Base-by-base conservation (phyloP, 768 basidiomycete species). In the Rhodotorula diobovata region DNA sequence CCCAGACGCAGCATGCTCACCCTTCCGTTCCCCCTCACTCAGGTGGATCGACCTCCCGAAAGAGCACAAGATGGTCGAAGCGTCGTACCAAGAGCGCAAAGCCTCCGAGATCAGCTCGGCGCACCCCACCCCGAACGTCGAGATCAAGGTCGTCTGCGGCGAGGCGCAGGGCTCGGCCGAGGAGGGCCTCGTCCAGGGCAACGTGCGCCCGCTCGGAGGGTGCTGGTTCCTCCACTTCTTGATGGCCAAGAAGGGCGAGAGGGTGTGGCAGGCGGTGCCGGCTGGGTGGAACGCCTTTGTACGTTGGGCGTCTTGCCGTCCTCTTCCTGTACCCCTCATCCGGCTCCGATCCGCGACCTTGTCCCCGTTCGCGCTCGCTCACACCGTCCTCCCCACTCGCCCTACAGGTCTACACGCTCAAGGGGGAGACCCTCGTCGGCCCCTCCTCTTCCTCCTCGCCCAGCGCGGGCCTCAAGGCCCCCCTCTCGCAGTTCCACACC, bases 251-350 rank as follows among this genome's bases (percentile, higher is more conserved):
- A 84, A 86, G 41, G 87, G 85, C 4, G 79, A 79, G 35, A 83
- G 79, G 41, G 84, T 91, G 41, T 95, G 90, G 82, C 94, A 94
- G 79, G 86, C 88, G 18, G 83, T 97, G 51, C 93, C 90, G 87
- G 74, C 78, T n/a, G 89, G 88, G 28, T 98, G 95, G 95, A 96
- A 92, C 12, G 80, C 90, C 0, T 96, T 97, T 78, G 90, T 91
- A 78, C 72, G 88, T 56, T 15, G n/a, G 34, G 20, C 30, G 25
- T 2, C 4, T 7, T 63, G 37, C 41, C 9, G 50, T 23, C 30
- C 34, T 2, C 4, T 5, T 63, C 46, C 41, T 11, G 50, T 37
- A 37, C 30, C 48, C 39, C 25, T 55, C 32, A 18, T 8, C 2
- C 43, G 1, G 28, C 39, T 12, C n/a, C 1, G 16, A 16, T n/a